Percentiles rank a stretch among this genome's conserved stretches.
These are phyloP conservation scores for Acacia acuminata DNA, from an alignment of 306 rosid genomes.

Conservation along the genomic window DNA sequence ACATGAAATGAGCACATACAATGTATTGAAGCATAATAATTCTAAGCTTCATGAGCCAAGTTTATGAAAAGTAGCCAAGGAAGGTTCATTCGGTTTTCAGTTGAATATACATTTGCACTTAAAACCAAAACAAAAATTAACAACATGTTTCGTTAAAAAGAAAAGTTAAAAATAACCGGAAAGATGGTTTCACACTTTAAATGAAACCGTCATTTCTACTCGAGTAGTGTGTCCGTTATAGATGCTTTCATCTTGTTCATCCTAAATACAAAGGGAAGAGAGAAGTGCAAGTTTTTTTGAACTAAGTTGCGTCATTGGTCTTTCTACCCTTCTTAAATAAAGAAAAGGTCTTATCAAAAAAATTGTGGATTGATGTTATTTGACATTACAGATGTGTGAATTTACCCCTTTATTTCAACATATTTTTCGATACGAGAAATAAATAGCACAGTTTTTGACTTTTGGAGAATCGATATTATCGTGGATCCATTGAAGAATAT, in stretches of 20 bases:
- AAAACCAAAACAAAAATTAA: neutral
- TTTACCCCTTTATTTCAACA: neutral
- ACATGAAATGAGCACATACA: slow-evolving; percentile 18
- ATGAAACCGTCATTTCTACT: slow-evolving; percentile 5
- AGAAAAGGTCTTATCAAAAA: slow-evolving; percentile 1
- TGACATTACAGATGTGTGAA: neutral
- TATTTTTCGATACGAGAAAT: neutral
- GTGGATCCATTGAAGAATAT: slow-evolving; percentile 3
- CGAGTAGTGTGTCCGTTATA: neutral
- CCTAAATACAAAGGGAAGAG: neutral
- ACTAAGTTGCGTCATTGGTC: slow-evolving; percentile 16
- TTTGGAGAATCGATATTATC: neutral
- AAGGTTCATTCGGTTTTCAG: neutral
- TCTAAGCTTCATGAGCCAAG: slow-evolving; percentile 12
- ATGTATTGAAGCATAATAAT: slow-evolving; percentile 11
- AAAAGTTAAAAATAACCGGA: neutral
- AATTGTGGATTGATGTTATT: neutral
- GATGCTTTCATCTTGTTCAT: neutral
- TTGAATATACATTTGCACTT: neutral
- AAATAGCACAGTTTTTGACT: neutral
- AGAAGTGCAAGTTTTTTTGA: neutral
- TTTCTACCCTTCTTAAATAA: neutral
- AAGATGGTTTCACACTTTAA: slow-evolving; percentile 21
- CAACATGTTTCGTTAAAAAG: neutral
- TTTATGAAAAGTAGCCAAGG: neutral